A percentile compares a stretch with the other conserved stretches of the same genome.
These are phyloP conservation scores for Ceratonia siliqua DNA, from an alignment of 306 rosid genomes.

Conservation along the genomic window DNA sequence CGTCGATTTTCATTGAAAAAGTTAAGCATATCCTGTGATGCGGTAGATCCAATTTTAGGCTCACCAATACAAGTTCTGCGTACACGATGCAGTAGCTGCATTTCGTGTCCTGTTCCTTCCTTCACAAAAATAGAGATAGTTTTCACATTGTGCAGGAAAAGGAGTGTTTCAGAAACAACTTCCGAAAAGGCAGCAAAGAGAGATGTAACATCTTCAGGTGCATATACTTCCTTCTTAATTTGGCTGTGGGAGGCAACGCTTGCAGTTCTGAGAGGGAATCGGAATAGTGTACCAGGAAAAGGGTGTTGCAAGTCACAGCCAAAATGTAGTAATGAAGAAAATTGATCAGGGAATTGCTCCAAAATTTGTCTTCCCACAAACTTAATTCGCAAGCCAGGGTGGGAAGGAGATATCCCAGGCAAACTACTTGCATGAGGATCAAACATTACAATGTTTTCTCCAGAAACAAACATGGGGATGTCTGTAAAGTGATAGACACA, in stretches of 20 bases:
- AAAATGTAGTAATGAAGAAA: slow-evolving; percentile 87
- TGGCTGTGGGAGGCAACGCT: slow-evolving; percentile 87
- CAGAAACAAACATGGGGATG: slow-evolving; percentile 93
- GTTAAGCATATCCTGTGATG: slow-evolving; percentile 66
- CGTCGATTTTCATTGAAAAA: slow-evolving; percentile 56
- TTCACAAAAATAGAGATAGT: slow-evolving; percentile 76
- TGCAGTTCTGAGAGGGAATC: slow-evolving; percentile 89
- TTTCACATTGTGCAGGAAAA: slow-evolving; percentile 83
- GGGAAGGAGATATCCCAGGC: slow-evolving; percentile 99
- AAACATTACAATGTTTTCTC: slow-evolving; percentile 92
- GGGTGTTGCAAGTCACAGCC: slow-evolving; percentile 90
- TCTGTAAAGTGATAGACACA: slow-evolving; percentile 98
- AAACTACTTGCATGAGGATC: slow-evolving; percentile 93
- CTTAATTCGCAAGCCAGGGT: slow-evolving; percentile 91
- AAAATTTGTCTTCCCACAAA: slow-evolving; percentile 82
- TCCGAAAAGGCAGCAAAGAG: slow-evolving; percentile 77
- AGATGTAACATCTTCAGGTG: slow-evolving; percentile 81
- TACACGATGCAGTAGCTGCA: slow-evolving; percentile 82
- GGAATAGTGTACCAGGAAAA: slow-evolving; percentile 93
- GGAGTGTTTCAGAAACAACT: slow-evolving; percentile 86
- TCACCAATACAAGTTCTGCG: slow-evolving; percentile 59
- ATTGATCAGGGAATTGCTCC: slow-evolving; percentile 98
- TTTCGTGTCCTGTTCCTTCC: slow-evolving; percentile 82
- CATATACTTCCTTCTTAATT: slow-evolving; percentile 87
- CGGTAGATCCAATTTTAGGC: slow-evolving; percentile 59